Conservation (phyloP, 352 stramenopile genomes). For the Phytophthora europaea region DNA sequence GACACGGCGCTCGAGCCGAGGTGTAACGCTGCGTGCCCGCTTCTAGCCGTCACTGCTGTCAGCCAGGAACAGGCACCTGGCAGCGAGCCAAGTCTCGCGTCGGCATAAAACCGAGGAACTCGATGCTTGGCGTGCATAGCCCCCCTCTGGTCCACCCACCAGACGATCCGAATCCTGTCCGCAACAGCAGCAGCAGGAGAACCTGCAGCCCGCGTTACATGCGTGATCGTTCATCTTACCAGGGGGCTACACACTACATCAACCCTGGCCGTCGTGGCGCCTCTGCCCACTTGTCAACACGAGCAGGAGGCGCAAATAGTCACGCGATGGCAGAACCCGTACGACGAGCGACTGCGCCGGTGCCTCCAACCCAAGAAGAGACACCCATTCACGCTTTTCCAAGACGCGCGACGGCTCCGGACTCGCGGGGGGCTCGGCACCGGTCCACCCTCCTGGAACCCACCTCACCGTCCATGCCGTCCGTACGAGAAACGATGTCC, state of each 20-base stretch:
- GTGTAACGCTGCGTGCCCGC: constrained; percentile 17
- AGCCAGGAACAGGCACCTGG: constrained; percentile 30
- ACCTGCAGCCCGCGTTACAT: constrained; percentile 1
- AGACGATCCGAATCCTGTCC: constrained; percentile 38
- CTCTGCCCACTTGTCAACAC: constrained; percentile 30
- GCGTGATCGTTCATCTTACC: not conserved
- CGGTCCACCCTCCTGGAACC: constrained; percentile 26
- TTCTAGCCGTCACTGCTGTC: constrained; percentile 35
- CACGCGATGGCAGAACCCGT: constrained; percentile 33
- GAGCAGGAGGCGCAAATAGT: constrained; percentile 24
- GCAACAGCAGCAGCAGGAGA: constrained; percentile 11
- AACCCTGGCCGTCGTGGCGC: not conserved
- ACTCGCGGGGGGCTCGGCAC: not conserved
- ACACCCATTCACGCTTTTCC: constrained; percentile 20
- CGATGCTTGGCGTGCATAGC: constrained; percentile 15
- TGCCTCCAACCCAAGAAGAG: constrained; percentile 21
- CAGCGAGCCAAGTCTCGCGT: not conserved
- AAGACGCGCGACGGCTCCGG: constrained; percentile 30
- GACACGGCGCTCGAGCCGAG: constrained; percentile 10
- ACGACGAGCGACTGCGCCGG: constrained; percentile 35
- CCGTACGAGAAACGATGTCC: constrained; percentile 11
- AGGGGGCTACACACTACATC: not conserved
- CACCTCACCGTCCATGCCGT: not conserved
- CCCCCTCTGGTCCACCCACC: constrained; percentile 34
- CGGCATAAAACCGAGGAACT: constrained; percentile 7